Percentiles rank a stretch among this genome's conserved stretches.
Conservation (phyloP, 2,329 filamentous ascomycete genomes). For the Aspergillus arachidicola region DNA sequence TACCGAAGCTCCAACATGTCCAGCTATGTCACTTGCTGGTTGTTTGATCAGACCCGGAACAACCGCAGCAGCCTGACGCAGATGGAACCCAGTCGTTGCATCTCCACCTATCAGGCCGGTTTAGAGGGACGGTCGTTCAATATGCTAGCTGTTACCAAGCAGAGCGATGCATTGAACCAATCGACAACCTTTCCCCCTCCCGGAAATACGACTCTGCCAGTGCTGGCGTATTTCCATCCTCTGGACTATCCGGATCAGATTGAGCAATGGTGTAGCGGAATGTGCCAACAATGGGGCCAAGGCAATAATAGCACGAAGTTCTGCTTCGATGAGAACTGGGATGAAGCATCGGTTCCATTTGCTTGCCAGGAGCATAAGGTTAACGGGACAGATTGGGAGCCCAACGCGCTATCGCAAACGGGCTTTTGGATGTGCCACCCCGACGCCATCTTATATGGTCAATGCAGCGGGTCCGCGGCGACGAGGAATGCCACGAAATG, state of each 20-base stretch:
- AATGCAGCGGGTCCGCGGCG: neutral
- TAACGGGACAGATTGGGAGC: neutral
- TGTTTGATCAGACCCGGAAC: neutral
- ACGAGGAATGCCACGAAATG: neutral
- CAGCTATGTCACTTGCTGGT: conserved; percentile 8
- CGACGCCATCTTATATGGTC: neutral
- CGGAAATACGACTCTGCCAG: neutral
- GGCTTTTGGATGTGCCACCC: neutral
- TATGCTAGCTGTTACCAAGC: neutral
- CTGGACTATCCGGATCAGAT: neutral
- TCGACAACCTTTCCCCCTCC: neutral
- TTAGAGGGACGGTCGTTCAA: neutral
- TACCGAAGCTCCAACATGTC: neutral
- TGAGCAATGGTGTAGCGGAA: neutral
- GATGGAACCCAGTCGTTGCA: neutral
- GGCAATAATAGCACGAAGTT: neutral
- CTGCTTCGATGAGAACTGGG: neutral
- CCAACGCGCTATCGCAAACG: neutral
- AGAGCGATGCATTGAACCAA: neutral
- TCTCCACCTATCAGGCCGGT: neutral
- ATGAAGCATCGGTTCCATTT: neutral
- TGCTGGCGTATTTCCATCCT: conserved; percentile 1
- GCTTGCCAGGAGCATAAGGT: neutral
- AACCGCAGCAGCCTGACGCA: neutral
- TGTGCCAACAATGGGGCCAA: neutral